Evolutionary conservation across 73 alveolate species (phyloP).

Genomic region (Effrenium voratum): DNA sequence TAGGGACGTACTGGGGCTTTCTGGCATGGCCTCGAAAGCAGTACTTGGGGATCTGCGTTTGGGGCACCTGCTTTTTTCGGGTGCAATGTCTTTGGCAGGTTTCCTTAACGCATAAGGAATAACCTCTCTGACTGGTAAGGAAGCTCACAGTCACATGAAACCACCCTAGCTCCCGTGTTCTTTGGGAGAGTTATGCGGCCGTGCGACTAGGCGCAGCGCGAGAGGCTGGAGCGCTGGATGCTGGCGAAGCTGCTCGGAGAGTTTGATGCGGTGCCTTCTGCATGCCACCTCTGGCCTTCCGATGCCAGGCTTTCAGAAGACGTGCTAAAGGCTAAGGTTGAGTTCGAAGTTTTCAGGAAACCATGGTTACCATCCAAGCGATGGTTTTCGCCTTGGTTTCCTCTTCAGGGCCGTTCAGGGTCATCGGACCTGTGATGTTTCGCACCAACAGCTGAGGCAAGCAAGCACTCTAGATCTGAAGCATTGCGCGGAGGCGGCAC

Average conservation of each 20-base stretch:
- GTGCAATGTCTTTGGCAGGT: too few species aligned
- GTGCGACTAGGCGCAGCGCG: conserved; percentile 81
- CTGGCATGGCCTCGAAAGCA: too few species aligned
- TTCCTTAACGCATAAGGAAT: too few species aligned
- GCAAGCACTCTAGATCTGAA: neutral
- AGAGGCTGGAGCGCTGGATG: conserved; percentile 82
- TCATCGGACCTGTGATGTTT: neutral
- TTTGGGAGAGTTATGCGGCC: too few species aligned
- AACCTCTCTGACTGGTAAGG: too few species aligned
- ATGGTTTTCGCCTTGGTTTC: neutral
- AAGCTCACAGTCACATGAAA: too few species aligned
- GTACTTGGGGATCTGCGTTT: too few species aligned
- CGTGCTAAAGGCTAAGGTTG: neutral
- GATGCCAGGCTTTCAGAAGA: neutral
- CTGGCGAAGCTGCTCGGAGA: conserved; percentile 1
- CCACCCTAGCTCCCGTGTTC: too few species aligned
- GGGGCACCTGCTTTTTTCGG: too few species aligned
- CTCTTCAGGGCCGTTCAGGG: too few species aligned
- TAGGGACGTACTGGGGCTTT: too few species aligned
- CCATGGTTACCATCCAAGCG: neutral
- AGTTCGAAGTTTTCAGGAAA: neutral
- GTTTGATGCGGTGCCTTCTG: neutral
- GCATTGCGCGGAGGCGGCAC: neutral
- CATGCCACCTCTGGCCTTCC: neutral
- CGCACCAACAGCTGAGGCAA: neutral